Conservation (phyloP, 2,329 filamentous ascomycete genomes). For the Sarocladium strictum region DNA sequence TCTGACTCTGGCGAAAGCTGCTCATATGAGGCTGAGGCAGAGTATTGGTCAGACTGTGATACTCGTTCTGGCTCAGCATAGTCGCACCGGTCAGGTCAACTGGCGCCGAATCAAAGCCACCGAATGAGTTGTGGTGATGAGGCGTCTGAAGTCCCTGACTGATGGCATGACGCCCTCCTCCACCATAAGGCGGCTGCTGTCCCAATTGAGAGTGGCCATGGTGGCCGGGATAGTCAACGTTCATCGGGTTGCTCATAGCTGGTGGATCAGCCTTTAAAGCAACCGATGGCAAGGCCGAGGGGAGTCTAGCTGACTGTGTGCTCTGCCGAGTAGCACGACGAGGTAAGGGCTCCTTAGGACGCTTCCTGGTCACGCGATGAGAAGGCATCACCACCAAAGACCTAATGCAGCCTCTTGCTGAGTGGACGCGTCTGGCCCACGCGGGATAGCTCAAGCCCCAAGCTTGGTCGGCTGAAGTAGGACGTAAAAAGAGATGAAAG, state of each 20-base stretch:
- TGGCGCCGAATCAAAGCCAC: slow-evolving; percentile 11
- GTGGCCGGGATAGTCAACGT: neutral
- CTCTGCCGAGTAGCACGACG: neutral
- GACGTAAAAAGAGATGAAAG: no score
- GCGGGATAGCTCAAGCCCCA: neutral
- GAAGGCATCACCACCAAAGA: slow-evolving; percentile 3
- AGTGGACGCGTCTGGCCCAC: neutral
- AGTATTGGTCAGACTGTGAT: slow-evolving; percentile 9
- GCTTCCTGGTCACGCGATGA: neutral
- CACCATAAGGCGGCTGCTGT: neutral
- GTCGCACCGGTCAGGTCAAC: slow-evolving; percentile 12
- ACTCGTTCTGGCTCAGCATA: slow-evolving; percentile 12
- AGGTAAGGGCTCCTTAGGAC: neutral
- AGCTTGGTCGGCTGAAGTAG: no score
- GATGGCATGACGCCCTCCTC: neutral
- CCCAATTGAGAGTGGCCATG: neutral
- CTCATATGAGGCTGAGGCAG: neutral
- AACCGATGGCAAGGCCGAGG: neutral
- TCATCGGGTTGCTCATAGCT: neutral
- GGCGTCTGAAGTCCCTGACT: slow-evolving; percentile 4
- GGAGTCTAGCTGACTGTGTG: neutral
- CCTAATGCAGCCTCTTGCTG: no score
- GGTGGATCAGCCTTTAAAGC: neutral
- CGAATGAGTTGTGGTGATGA: neutral
- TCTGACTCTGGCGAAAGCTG: slow-evolving; percentile 4